Evolutionary conservation across 495 filamentous ascomycete genomes (phyloP).

Genomic region (Podospora sp.): DNA sequence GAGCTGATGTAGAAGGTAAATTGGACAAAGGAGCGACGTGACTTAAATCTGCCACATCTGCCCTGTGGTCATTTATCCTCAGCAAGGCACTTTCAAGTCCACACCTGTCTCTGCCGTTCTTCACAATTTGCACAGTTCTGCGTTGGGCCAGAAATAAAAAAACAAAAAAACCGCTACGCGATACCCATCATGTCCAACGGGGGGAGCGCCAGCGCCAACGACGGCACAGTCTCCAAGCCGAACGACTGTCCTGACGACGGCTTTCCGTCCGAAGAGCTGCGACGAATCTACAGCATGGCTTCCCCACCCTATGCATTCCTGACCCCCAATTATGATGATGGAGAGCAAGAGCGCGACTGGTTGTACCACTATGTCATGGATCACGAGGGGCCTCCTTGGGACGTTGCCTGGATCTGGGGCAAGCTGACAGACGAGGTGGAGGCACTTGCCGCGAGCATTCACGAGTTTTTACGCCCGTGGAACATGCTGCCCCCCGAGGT

Average conservation of each 20-base stretch:
- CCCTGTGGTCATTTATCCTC: too few relatives aligned
- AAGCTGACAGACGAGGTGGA: background rate
- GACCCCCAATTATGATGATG: background rate
- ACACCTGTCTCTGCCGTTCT: too few relatives aligned
- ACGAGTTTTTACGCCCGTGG: background rate
- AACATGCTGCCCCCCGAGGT: constrained; percentile 1
- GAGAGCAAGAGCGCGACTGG: background rate
- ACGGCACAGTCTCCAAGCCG: too few relatives aligned
- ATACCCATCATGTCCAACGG: constrained; percentile 9
- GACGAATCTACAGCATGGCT: constrained; percentile 3
- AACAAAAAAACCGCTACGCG: constrained; percentile 3
- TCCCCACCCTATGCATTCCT: constrained; percentile 4
- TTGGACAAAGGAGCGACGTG: too few relatives aligned
- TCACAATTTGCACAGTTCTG: too few relatives aligned
- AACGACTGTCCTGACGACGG: constrained; percentile 3
- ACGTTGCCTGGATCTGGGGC: too few relatives aligned
- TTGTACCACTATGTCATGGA: background rate
- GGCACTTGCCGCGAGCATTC: background rate
- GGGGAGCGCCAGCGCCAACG: too few relatives aligned
- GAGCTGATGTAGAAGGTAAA: too few relatives aligned
- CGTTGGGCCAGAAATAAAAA: background rate
- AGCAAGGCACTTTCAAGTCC: too few relatives aligned
- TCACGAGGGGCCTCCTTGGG: too few relatives aligned
- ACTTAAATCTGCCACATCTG: too few relatives aligned
- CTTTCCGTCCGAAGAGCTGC: too few relatives aligned